Evolutionary conservation across 805 yeast species (phyloP), one percentile per base, ranked within the genome.

Genomic region (Komagataella mondaviorum): DNA sequence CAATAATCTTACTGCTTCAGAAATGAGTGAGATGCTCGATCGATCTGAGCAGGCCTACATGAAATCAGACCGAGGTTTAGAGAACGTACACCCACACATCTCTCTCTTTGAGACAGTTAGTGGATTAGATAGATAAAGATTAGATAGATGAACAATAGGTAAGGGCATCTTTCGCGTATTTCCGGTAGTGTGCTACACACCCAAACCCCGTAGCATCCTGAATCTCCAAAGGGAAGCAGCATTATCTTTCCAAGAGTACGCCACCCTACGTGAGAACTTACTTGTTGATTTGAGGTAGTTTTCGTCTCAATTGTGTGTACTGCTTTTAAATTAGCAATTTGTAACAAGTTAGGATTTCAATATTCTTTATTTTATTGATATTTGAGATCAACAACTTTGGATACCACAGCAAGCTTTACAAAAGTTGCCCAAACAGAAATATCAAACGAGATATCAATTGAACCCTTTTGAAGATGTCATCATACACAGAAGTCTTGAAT

Each of bases 1-100:
- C 49, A 65, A 62, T 54, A 24, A 23, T 23, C 61, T 79, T 43
- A 59, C 67, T 1, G 57, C 60, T 0, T 68, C 59, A 12, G 87
- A 81, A 55, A 50, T 82, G 43, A 58, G 63, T 0, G 84, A 76
- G 54, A 55, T 82, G 50, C 55, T 72, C 39, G 81, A 78, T 58
- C 67, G 86, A 49, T 65, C 76, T 1, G 59, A 59, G 0, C 63
- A 63, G 18, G 73, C 80, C 5, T 80, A 76, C 58, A 45, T 51
- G 7, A 57, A 66, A 30, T 57, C 46, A 10, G 51, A 47, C 10
- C 12, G 49, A 16, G 18, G 45, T 3, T 17, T 24, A 4, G 52
- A 50, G 24, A 51, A 51, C 3, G 43, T 48, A 22, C 51, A 45
- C 14, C 49, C 49, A 23, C 69, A 69, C 52, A 57, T 70, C 47